phyloP scores from a whole-genome alignment of 225 moss, liverwort and hornwort species.

The Pseudisothecium myosuroides region DNA sequence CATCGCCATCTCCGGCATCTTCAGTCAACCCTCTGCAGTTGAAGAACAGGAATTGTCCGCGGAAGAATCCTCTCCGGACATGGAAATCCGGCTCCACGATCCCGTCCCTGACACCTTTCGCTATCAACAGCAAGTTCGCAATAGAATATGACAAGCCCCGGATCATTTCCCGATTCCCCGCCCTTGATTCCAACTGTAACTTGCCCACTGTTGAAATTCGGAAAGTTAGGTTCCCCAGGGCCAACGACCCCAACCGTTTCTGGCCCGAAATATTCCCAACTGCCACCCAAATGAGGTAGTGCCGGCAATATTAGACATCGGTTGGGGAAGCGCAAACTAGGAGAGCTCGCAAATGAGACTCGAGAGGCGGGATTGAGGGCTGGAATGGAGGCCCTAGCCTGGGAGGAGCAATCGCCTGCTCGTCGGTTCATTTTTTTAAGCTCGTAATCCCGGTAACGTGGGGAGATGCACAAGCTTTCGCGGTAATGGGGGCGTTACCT shows the following conservation, averaged over 20 bases:
- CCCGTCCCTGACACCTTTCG: not conserved
- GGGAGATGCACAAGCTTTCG: not conserved
- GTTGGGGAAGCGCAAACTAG: not conserved
- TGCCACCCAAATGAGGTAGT: not conserved
- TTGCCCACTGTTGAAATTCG: not conserved
- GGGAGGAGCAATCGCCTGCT: not conserved
- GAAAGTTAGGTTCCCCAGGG: not conserved
- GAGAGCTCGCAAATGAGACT: not conserved
- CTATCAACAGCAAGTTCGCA: not conserved
- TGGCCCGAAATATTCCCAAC: not conserved
- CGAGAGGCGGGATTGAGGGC: not conserved
- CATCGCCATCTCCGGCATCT: not conserved
- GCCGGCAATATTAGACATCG: not conserved
- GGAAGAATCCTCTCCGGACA: not conserved
- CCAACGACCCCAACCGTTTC: slow-evolving; percentile 19
- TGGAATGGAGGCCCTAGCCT: not conserved
- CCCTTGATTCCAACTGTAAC: not conserved
- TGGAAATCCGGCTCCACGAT: not conserved
- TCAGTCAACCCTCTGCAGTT: not conserved
- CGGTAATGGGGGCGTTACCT: not conserved
- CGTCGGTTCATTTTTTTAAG: not conserved
- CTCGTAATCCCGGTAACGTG: not conserved
- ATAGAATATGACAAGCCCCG: not conserved
- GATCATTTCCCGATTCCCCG: not conserved
- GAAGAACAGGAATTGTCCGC: not conserved